Evolutionary conservation across 129 eudicot species (phyloP), one percentile per base, ranked within the genome.

Genomic region (Helichrysum umbraculigerum): DNA sequence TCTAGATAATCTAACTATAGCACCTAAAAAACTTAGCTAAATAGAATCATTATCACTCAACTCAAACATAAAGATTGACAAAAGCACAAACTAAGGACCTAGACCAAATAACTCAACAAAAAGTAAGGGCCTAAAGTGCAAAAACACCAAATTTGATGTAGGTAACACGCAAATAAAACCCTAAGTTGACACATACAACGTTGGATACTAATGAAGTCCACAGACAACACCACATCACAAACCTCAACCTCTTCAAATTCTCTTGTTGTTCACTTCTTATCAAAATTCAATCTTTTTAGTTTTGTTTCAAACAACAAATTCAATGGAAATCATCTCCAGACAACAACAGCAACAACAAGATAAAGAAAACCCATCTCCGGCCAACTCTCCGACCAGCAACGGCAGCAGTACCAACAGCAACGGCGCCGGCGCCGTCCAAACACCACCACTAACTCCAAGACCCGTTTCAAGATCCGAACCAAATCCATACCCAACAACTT

Each of bases 401-500:
- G 83, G 84, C 35, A 81, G 88, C 83, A 73, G 81, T 54, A 75
- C 78, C 81, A 82, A 71, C 94, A 89, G 77, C 89, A 81, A 78
- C 51, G 22, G 68, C 68, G 11, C 71, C 51, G 68, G 29, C 71
- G 71, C 78, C 63, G 41, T 62, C 44, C 80, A 66, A 65, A 88
- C 93, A 54, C 96, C 96, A 56, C 93, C 96, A 7, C 58, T 75
- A 32, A 85, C 96, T 25, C 93, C 96, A 12, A 74, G 80, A 63
- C 89, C 96, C 75, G 68, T 83, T 29, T 39, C 86, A 63, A 87
- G 96, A 89, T 87, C 98, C 85, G 93, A 89, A 15, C 77, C 83
- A 60, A 86, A 87, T 70, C 90, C 98, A 4, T 87, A 87, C 74
- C 98, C 98, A 0, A 93, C 98, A 7, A 93, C 98, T 35, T 93